A percentile compares a stretch with the other conserved stretches of the same genome.
Evolutionary conservation across 176 grass and related monocot genomes (phyloP).

Genomic region (sorghum (Sorghum bicolor)): Sorghum_bicolor_NCBIv3 NC_012873.2:55039501-55040000

Average conservation of each 20-base stretch:
- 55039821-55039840: background rate
- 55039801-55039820: background rate
- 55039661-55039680: too few relatives aligned
- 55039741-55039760: background rate
- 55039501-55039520: background rate
- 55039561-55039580: background rate
- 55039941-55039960: background rate
- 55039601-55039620: background rate
- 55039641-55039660: background rate
- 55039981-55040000: background rate
- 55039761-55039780: background rate
- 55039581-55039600: background rate
- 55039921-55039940: background rate
- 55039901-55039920: background rate
- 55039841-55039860: background rate
- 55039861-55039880: background rate
- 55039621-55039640: background rate
- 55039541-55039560: background rate
- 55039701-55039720: background rate
- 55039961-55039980: background rate
- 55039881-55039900: background rate
- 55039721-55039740: background rate
- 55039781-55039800: background rate
- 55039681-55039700: background rate
- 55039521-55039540: background rate